Evolutionary conservation across 2,329 filamentous ascomycete species (phyloP).

Genomic region (Cercospora citrullina): DNA sequence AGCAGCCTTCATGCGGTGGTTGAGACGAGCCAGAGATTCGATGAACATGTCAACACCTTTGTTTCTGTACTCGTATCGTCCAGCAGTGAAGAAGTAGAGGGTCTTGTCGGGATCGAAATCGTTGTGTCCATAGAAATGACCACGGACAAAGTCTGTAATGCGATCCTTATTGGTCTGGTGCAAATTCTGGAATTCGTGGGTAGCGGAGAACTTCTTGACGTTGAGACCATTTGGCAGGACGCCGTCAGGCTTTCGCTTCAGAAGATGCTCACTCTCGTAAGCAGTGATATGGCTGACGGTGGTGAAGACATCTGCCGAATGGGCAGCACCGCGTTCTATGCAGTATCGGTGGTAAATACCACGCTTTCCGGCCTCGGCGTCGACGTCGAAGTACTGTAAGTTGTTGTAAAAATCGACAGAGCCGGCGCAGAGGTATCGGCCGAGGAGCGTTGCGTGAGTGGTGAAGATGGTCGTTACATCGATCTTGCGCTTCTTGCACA

Average conservation of each 20-base stretch:
- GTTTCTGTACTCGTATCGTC: constrained; percentile 95
- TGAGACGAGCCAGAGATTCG: constrained; percentile 88
- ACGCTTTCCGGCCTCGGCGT: constrained; percentile 93
- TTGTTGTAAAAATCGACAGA: constrained; percentile 99
- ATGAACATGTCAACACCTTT: constrained; percentile 99
- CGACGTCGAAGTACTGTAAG: constrained; percentile 92
- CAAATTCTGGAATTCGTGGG: constrained; percentile 98
- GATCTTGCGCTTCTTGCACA: constrained; percentile 91
- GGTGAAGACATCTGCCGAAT: constrained; percentile 94
- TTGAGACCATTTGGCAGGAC: constrained; percentile 96
- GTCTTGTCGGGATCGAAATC: constrained; percentile 97
- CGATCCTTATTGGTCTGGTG: constrained; percentile 96
- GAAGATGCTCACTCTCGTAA: constrained; percentile 93
- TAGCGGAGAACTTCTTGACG: constrained; percentile 96
- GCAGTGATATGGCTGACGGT: constrained; percentile 98
- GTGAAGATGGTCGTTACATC: constrained; percentile 98
- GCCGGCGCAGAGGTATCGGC: constrained; percentile 92
- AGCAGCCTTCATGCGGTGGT: constrained; percentile 81
- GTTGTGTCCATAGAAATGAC: constrained; percentile 97
- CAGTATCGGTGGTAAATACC: constrained; percentile 99
- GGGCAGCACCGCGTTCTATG: constrained; percentile 90
- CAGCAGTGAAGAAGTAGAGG: constrained; percentile 94
- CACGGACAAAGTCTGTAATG: constrained; percentile 96
- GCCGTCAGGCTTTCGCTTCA: constrained; percentile 96
- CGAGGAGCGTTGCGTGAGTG: constrained; percentile 91